Conservation (phyloP, 805 yeast species). For the Saccharomycopsis malanga region DNA sequence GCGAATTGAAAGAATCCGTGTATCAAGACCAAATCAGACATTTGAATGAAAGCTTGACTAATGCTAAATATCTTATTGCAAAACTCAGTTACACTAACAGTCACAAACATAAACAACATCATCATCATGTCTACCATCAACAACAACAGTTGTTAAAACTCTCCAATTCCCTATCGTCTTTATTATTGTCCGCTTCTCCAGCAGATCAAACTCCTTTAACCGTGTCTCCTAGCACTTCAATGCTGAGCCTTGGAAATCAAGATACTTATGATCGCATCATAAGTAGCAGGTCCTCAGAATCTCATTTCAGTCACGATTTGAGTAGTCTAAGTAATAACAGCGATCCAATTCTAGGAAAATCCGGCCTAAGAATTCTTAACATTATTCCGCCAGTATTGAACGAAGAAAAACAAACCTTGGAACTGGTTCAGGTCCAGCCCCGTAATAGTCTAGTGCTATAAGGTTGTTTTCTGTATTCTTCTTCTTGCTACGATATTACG, state of each 20-base stretch:
- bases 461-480: no score
- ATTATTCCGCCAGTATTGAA: not conserved
- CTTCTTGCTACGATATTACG: no score
- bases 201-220: not conserved
- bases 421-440: no score
- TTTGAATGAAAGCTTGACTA: conserved; percentile 11
- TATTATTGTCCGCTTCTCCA: conserved; percentile 1
- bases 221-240: not conserved
- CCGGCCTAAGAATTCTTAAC: not conserved
- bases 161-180: conserved; percentile 12
- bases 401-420: no score
- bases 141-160: conserved; percentile 11
- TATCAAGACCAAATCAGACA: conserved; percentile 6
- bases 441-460: no score
- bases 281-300: not conserved
- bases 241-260: not conserved
- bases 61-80: conserved; percentile 15
- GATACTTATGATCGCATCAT: not conserved
- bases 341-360: not conserved
- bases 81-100: conserved; percentile 13
- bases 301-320: not conserved
- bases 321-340: not conserved
- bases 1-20: not conserved
- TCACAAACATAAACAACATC: conserved; percentile 12
- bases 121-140: not conserved